Conservation (phyloP, 2,329 filamentous ascomycete species). For the Aspergillus amoenus region DNA sequence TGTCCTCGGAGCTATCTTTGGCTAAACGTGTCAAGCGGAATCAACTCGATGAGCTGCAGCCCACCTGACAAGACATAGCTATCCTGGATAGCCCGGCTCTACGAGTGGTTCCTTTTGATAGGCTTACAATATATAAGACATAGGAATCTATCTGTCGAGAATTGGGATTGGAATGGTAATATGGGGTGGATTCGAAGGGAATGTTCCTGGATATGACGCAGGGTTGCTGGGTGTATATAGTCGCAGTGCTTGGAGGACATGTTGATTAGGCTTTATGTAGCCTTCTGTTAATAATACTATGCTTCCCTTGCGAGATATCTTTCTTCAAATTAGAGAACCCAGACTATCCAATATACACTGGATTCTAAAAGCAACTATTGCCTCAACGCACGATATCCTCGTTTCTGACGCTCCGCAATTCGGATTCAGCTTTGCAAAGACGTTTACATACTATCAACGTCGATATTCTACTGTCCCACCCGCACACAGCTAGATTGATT, state of each 20-base stretch:
- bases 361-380: too few relatives aligned
- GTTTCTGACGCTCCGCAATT: too few relatives aligned
- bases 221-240: neutral
- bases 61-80: neutral
- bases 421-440: too few relatives aligned
- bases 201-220: neutral
- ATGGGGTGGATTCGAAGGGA: neutral
- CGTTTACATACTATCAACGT: too few relatives aligned
- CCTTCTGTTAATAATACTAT: conserved; percentile 1
- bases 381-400: too few relatives aligned
- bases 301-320: neutral
- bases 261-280: neutral
- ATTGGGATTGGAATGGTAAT: neutral
- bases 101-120: neutral
- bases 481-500: too few relatives aligned
- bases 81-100: neutral
- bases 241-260: conserved; percentile 3
- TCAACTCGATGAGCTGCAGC: neutral
- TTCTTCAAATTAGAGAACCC: too few relatives aligned
- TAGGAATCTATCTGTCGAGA: neutral
- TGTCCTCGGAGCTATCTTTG: neutral
- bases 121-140: neutral
- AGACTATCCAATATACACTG: too few relatives aligned
- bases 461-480: too few relatives aligned
- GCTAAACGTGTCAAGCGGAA: neutral